Base-by-base conservation (phyloP, 345 rosid genomes). In the Euphorbia lathyris region DNA sequence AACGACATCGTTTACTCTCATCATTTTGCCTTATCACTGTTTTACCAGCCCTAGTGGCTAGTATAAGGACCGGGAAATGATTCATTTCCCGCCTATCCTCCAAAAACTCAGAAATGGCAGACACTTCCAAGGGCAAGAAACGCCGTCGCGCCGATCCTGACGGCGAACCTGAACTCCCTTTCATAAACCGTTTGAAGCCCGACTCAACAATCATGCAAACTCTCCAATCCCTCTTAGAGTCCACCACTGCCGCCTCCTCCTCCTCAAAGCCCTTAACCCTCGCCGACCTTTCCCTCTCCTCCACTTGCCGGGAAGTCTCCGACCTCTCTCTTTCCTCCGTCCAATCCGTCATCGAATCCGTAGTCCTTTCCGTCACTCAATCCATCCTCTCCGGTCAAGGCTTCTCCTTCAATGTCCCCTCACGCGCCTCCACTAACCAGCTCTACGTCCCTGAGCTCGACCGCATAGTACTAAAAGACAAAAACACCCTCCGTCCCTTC, bases 361-460 rank as follows among this genome's bases (percentile, higher is more conserved):
- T 84, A 58, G 76, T 90, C 67, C 87, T 95, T 60, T 86, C 88
- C 36, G 61, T 90, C 79, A 80, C 96, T 32, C 90, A 80, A 34
- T 90, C 96, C 63, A 90, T 95, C 74, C 87, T 92, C 78, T 76
- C 92, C 68, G 97, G 99, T 9, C 71, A 87, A 20, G 99, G 99
- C 26, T 92, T 88, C 87, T 75, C 97, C 75, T 88, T 91, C 77
- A 81, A 81, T 80, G 97, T 95, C 53, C 99, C 97, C 56, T 95
- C 97, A 73, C 99, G 97, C 71, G 83, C 97, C 63, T 80, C 99
- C 76, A 73, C 96, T 70, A 95, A 95, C 71, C 99, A 95, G 78
- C 96, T 92, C 22, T 95, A 95, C 73, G 97, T 95, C 48, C 97
- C 99, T 1, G 97, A 95, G 81, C 97, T 95, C n/a, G 99, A 95